These are phyloP conservation scores for Veloboletus limbatus DNA, from an alignment of 1,284 basidiomycete genomes.

Conservation along the genomic window DNA sequence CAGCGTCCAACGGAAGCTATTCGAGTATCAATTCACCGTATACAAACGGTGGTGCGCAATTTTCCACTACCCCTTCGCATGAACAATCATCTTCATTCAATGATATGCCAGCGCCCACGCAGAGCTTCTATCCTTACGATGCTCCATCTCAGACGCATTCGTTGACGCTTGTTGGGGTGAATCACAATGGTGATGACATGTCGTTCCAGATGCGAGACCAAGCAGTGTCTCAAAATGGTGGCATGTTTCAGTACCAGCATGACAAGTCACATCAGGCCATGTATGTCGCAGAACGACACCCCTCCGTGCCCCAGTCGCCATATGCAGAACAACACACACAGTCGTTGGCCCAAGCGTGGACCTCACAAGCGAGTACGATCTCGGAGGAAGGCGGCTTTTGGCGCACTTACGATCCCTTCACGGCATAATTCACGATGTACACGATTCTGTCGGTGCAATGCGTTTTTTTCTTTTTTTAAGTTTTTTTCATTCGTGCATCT, in stretches of 20 bases:
- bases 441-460: too few species aligned
- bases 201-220: slow-evolving; percentile 22
- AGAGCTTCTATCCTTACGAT: slow-evolving; percentile 24
- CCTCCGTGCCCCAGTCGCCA: slow-evolving; percentile 18
- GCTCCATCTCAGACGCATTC: slow-evolving; percentile 16
- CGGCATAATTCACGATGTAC: slow-evolving; percentile 19
- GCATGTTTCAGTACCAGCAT: slow-evolving; percentile 21
- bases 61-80: slow-evolving; percentile 20
- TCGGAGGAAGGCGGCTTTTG: slow-evolving; percentile 23
- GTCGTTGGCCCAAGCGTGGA: slow-evolving; percentile 21
- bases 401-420: slow-evolving; percentile 28
- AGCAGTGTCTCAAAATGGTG: slow-evolving; percentile 14
- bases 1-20: slow-evolving; percentile 26
- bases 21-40: slow-evolving; percentile 30
- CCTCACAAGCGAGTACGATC: slow-evolving; percentile 16
- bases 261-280: slow-evolving; percentile 26
- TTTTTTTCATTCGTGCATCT: background rate
- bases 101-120: slow-evolving; percentile 20
- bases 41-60: slow-evolving; percentile 18
- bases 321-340: slow-evolving; percentile 20
- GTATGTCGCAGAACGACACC: slow-evolving; percentile 24
- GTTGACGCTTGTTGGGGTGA: slow-evolving; percentile 21
- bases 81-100: slow-evolving; percentile 22
- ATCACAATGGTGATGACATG: slow-evolving; percentile 16
- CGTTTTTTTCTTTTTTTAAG: background rate